These are phyloP conservation scores for Ramaria rubella DNA, from an alignment of 768 basidiomycete species.

Conservation along the genomic window DNA sequence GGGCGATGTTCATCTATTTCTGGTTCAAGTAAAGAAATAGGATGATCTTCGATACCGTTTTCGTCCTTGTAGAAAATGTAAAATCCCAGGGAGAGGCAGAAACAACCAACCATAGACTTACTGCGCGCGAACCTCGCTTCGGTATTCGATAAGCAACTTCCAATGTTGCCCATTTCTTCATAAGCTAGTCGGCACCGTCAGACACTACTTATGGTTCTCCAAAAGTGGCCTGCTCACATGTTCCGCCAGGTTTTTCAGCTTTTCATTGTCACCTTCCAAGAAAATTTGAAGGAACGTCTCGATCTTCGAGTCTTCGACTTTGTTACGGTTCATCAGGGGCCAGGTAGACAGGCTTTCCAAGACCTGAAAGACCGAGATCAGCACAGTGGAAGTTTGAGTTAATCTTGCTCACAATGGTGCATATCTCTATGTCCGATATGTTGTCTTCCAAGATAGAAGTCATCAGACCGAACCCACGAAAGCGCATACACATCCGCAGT, in stretches of 20 bases:
- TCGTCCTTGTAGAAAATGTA: conserved; percentile 18
- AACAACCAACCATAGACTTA: conserved; percentile 20
- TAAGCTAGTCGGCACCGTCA: too few species aligned
- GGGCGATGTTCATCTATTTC: conserved; percentile 10
- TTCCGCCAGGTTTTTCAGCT: conserved; percentile 51
- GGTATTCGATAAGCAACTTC: conserved; percentile 84
- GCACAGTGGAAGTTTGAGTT: not conserved
- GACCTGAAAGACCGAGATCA: conserved; percentile 33
- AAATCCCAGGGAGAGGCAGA: not conserved
- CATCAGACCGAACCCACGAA: conserved; percentile 93
- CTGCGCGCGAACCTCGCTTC: conserved; percentile 45
- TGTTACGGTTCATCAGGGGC: conserved; percentile 83
- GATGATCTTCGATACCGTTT: conserved; percentile 16
- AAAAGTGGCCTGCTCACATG: conserved; percentile 45
- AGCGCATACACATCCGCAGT: conserved; percentile 77
- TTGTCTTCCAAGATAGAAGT: conserved; percentile 80
- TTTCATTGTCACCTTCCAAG: conserved; percentile 47
- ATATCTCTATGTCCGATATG: conserved; percentile 58
- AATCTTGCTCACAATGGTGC: conserved; percentile 50
- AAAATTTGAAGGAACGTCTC: conserved; percentile 55
- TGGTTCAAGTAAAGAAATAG: not conserved
- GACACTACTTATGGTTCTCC: conserved; percentile 5
- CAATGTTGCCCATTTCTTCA: conserved; percentile 74
- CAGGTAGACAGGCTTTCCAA: conserved; percentile 66
- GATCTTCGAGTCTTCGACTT: conserved; percentile 80